Evolutionary conservation across 2,329 filamentous ascomycete species (phyloP), one percentile per base, ranked within the genome.

Genomic region (Aspergillus vadensis): DNA sequence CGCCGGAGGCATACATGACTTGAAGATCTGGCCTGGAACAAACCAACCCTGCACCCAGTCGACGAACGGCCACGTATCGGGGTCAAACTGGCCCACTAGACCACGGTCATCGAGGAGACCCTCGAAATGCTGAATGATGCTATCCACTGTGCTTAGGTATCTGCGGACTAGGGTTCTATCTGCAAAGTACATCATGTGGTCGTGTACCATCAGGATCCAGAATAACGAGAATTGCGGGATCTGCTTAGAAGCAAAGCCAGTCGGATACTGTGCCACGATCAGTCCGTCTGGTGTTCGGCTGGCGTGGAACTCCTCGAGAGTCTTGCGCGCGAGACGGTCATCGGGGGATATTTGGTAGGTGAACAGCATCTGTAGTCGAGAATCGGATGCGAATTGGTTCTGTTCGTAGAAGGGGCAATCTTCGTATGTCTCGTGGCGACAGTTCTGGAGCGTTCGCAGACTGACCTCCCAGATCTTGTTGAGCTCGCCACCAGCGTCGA

Each of bases 321-420:
- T 41, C 23, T 62, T 62, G 14, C 57, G 30, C 6, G 60, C 60
- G 9, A 62, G 48, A 7, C 60, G 41, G 43, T 57, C 60, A 47
- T 62, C 60, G 17, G 9, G 36, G 4, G 57, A 55, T 19, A 62
- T 43, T 6, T 57, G 54, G 54, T 62, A 62, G 49, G 6, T 47
- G 57, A 60, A 62, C 4, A 57, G 57, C 17, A 60, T 50, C 19
- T 62, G 60, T 2, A 60, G 43, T 2, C 57, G 60, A 9, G 49
- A 23, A 48, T 62, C 57, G 3, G 59, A 41, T 5, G 60, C 57
- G 43, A 62, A 62, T 15, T 62, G 60, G 54, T 60, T 62, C 54
- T 60, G 60, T n/a, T 62, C 60, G 53, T 62, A 60, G 54, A 57
- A 60, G 1, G 57, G 60, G 41, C 60, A 60, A 32, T 62, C 60